Evolutionary conservation across 352 stramenopile genomes (phyloP).

Genomic region (Phytophthora europaea): DNA sequence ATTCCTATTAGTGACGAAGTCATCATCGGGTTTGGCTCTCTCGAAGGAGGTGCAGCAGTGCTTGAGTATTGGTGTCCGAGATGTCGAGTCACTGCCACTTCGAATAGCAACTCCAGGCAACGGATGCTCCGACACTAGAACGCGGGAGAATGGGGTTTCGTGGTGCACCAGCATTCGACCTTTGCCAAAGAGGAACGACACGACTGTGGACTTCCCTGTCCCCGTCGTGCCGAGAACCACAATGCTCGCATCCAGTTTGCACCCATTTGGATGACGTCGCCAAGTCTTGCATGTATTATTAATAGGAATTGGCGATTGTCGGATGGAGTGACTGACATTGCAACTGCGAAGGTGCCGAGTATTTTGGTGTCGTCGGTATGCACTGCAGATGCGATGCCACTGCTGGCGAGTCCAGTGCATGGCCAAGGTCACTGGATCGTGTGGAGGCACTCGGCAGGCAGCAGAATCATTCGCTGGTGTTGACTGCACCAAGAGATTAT

Average conservation of each 20-base stretch:
- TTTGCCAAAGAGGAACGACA: slow-evolving; percentile 37
- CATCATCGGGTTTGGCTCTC: not conserved
- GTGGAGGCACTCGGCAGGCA: too few species aligned
- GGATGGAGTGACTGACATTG: too few species aligned
- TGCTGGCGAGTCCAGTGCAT: too few species aligned
- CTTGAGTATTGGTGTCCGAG: slow-evolving; percentile 18
- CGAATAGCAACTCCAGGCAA: slow-evolving; percentile 19
- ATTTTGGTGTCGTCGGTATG: too few species aligned
- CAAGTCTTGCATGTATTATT: too few species aligned
- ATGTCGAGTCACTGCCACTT: slow-evolving; percentile 15
- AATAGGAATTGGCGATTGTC: too few species aligned
- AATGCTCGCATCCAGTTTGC: slow-evolving; percentile 6
- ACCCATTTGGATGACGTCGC: too few species aligned
- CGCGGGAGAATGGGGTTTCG: slow-evolving; percentile 15
- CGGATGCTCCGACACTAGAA: slow-evolving; percentile 2
- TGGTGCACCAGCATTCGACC: slow-evolving; percentile 18
- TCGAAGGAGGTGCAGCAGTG: slow-evolving; percentile 7
- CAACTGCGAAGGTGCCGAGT: too few species aligned
- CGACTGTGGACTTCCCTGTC: slow-evolving; percentile 24
- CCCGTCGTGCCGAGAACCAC: slow-evolving; percentile 32
- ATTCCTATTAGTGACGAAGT: not conserved
- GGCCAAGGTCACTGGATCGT: too few species aligned
- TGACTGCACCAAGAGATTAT: too few species aligned
- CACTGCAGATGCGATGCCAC: too few species aligned
- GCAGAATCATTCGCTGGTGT: too few species aligned